Base-by-base conservation (phyloP, 176 grass and related monocot genomes). In the Puya raimondii region DNA sequence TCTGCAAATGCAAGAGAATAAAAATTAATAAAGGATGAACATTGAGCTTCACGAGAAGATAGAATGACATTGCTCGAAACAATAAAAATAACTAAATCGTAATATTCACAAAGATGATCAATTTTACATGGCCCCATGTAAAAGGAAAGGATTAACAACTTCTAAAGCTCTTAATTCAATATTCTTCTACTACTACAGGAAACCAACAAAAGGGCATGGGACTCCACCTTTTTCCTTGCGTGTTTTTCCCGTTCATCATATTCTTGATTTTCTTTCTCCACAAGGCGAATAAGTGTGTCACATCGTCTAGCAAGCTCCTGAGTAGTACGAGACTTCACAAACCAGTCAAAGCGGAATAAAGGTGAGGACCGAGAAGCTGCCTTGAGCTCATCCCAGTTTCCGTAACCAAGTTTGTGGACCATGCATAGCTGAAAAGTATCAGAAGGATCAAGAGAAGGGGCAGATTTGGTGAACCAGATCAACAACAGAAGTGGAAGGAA, bases 191-290 rank as follows among this genome's bases (percentile, higher is more conserved):
- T 42, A 42, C 33, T 42, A 42, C 33, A 42, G 33, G 33, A 42
- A 42, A 6, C 3, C 4, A 42, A 42, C 33, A 42, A 42, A 42
- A 42, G 4, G 33, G 6, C 33, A 42, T 42, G 33, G 33, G 6
- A 42, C 33, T 42, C 33, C 33, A 42, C 33, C 33, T 87, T 90
- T 49, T 99, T 99, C 66, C 94, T 83, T 51, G 86, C 86, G 71
- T 91, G 94, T 84, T 87, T 82, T 69, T 99, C 94, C 56, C 79
- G 81, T 63, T 99, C 94, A 72, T 99, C 94, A 76, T 88, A 85
- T 83, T 99, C 94, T 75, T 99, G 94, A 64, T 99, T 99, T 69
- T 99, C 94, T 67, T 99, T 99, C 85, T 99, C 94, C 16, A 99
- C 86, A 3, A 99, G 78, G 4, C 94, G 87, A 75, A 99, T 90